Conservation (phyloP, 306 rosid species). For the Crataegus laevigata region DNA sequence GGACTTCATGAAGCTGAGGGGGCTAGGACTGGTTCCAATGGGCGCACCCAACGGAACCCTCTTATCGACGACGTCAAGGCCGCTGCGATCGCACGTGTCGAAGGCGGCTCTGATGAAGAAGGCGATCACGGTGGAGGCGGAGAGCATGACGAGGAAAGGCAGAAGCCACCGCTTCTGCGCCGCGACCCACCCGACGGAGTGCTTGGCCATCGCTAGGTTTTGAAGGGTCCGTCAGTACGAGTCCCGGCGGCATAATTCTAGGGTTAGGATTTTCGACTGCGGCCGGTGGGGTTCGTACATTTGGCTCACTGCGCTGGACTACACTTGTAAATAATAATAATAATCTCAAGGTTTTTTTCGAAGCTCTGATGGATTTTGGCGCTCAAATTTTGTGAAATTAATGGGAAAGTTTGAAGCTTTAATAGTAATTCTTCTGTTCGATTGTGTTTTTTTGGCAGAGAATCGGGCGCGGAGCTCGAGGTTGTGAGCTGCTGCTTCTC, state of each 20-base stretch:
- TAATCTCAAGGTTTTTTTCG: not conserved
- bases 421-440: not conserved
- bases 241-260: conserved; percentile 4
- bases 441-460: not conserved
- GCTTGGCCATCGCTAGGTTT: conserved; percentile 24
- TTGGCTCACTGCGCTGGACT: conserved; percentile 8
- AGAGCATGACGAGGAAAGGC: conserved; percentile 29
- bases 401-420: not conserved
- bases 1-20: conserved; percentile 68
- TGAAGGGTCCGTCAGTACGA: not conserved
- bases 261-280: conserved; percentile 15
- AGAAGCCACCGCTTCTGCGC: conserved; percentile 31
- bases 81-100: conserved; percentile 39
- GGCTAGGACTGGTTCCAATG: conserved; percentile 28
- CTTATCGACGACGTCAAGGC: conserved; percentile 11
- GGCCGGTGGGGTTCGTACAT: conserved; percentile 14
- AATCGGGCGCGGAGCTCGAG: not conserved
- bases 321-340: not conserved
- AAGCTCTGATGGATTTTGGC: not conserved
- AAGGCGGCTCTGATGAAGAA: conserved; percentile 48
- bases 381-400: not conserved
- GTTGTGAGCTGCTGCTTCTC: not conserved
- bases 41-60: conserved; percentile 10
- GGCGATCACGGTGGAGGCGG: conserved; percentile 31
- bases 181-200: conserved; percentile 28